phyloP scores from a whole-genome alignment of 805 yeast genomes.

The Cyberlindnera suaveolens region DNA sequence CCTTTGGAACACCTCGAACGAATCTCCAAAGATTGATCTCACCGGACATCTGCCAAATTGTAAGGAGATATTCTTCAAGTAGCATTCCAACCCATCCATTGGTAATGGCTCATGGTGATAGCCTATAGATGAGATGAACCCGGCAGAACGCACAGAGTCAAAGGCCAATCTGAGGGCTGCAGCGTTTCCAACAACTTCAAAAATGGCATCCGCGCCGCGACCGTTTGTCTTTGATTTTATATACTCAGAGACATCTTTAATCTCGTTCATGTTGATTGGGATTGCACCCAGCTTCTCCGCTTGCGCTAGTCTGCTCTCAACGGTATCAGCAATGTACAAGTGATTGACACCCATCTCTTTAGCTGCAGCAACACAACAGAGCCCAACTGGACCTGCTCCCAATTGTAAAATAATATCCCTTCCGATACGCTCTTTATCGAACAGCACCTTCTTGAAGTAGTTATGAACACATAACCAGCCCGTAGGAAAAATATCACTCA shows the following conservation, averaged over 20 bases:
- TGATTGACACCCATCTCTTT: constrained; percentile 64
- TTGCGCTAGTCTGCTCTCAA: constrained; percentile 54
- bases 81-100: constrained; percentile 51
- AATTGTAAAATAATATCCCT: constrained; percentile 41
- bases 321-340: constrained; percentile 58
- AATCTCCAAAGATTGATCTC: constrained; percentile 47
- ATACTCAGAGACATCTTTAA: constrained; percentile 30
- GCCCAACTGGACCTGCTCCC: constrained; percentile 72
- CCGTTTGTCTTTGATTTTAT: constrained; percentile 31
- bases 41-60: constrained; percentile 64
- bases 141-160: constrained; percentile 50
- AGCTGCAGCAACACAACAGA: constrained; percentile 63
- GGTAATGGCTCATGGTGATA: constrained; percentile 55
- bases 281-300: constrained; percentile 52
- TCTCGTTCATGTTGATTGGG: constrained; percentile 35
- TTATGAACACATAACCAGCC: constrained; percentile 55
- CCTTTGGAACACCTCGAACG: constrained; percentile 40
- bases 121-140: constrained; percentile 52
- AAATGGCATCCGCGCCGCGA: constrained; percentile 53
- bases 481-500: constrained; percentile 63
- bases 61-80: constrained; percentile 47
- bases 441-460: constrained; percentile 32
- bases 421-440: constrained; percentile 28
- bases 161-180: constrained; percentile 46
- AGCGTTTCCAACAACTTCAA: constrained; percentile 55